These are phyloP conservation scores for Ceratocystis destructans DNA, from an alignment of 2,329 filamentous ascomycete genomes.

Conservation along the genomic window DNA sequence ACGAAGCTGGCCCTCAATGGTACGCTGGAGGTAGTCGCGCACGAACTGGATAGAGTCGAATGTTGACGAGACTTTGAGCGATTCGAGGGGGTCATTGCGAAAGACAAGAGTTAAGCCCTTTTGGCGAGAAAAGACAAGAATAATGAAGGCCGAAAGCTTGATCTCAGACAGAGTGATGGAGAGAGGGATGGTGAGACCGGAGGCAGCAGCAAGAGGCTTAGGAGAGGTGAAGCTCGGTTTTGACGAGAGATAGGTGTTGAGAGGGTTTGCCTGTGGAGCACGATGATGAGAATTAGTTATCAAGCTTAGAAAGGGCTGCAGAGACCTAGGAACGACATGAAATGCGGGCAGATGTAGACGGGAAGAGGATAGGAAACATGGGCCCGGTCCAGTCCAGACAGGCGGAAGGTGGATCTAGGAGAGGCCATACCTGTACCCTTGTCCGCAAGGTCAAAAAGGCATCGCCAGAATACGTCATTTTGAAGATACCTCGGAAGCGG, in stretches of 20 bases:
- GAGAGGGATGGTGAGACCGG: constrained; percentile 88
- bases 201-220: constrained; percentile 77
- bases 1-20: constrained; percentile 84
- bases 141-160: constrained; percentile 90
- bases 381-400: background rate
- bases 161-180: constrained; percentile 95
- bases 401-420: background rate
- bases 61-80: constrained; percentile 93
- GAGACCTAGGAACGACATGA: background rate
- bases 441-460: constrained; percentile 92
- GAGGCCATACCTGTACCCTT: constrained; percentile 61
- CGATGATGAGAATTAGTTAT: background rate
- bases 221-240: constrained; percentile 89
- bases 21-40: constrained; percentile 87
- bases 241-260: constrained; percentile 89
- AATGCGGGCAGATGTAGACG: background rate
- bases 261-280: constrained; percentile 61
- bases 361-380: background rate
- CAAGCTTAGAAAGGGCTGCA: background rate
- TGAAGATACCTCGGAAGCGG: constrained; percentile 94
- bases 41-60: constrained; percentile 99
- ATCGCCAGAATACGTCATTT: constrained; percentile 96
- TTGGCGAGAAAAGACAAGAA: constrained; percentile 91
- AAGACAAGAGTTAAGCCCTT: constrained; percentile 96
- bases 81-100: constrained; percentile 93